phyloP scores from a whole-genome alignment of 1,284 basidiomycete genomes.

The Tetrapyrgos nigripes region DNA sequence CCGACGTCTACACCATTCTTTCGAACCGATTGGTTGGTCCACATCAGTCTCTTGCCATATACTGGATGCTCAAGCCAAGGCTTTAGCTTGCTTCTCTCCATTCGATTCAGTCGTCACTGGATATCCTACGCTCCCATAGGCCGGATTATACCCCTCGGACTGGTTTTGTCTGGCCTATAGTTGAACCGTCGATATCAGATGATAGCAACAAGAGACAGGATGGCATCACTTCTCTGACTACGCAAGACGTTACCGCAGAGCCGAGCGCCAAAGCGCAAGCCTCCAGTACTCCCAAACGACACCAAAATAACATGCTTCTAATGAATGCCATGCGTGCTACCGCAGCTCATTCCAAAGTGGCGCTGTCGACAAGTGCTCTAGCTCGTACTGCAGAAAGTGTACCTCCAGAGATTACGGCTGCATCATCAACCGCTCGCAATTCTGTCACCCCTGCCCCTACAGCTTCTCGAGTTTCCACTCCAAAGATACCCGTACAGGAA shows the following conservation, averaged over 20 bases:
- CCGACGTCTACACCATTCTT: conserved; percentile 81
- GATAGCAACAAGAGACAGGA: conserved; percentile 54
- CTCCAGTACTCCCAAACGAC: conserved; percentile 50
- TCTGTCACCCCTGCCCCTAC: conserved; percentile 64
- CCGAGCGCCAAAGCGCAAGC: conserved; percentile 27
- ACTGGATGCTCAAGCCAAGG: not conserved
- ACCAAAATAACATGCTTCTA: conserved; percentile 70
- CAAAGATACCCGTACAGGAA: conserved; percentile 54
- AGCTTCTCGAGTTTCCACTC: conserved; percentile 45
- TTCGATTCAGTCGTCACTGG: conserved; percentile 75
- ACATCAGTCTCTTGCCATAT: conserved; percentile 4
- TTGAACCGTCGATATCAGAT: conserved; percentile 55
- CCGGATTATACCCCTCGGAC: conserved; percentile 82
- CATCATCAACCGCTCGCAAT: conserved; percentile 41
- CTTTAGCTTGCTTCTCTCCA: conserved; percentile 72
- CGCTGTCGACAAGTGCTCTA: conserved; percentile 45
- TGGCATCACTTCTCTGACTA: conserved; percentile 30
- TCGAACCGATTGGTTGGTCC: conserved; percentile 78
- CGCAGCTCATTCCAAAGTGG: conserved; percentile 65
- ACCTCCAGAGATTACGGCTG: conserved; percentile 46
- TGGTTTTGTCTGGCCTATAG: conserved; percentile 82
- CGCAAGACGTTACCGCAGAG: conserved; percentile 34
- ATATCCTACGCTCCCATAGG: conserved; percentile 69
- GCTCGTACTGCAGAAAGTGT: conserved; percentile 39
- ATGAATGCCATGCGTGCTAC: conserved; percentile 80